Conservation (phyloP, 805 yeast species). For the Ogataea dorogensis region DNA sequence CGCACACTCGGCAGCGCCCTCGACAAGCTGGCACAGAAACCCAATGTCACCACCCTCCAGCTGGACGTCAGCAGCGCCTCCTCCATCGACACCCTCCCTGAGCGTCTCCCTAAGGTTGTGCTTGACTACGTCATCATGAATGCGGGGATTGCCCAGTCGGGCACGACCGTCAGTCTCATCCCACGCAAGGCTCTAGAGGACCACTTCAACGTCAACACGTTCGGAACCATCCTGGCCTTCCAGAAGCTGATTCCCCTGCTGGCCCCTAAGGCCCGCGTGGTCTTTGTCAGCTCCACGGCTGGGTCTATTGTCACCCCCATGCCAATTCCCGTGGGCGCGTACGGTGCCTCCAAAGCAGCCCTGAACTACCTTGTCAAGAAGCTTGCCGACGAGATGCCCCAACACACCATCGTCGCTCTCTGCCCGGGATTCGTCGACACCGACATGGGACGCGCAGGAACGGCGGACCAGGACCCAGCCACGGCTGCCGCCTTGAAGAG, state of each 20-base stretch:
- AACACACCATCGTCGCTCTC: constrained; percentile 20
- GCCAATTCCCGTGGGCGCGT: constrained; percentile 25
- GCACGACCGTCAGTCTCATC: background rate
- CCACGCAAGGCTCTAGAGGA: constrained; percentile 1
- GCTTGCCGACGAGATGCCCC: constrained; percentile 27
- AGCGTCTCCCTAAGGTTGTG: constrained; percentile 16
- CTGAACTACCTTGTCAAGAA: constrained; percentile 30
- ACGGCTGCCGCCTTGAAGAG: background rate
- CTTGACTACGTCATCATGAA: constrained; percentile 38
- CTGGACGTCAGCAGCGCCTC: constrained; percentile 23
- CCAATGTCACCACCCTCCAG: constrained; percentile 23
- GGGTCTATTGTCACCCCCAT: constrained; percentile 30
- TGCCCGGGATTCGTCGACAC: constrained; percentile 14
- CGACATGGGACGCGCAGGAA: background rate
- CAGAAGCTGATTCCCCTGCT: constrained; percentile 32
- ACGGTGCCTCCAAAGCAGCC: constrained; percentile 39
- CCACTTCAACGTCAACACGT: constrained; percentile 25
- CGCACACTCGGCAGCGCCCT: background rate
- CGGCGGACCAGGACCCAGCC: background rate
- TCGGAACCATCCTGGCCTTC: constrained; percentile 34
- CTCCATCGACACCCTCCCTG: constrained; percentile 20
- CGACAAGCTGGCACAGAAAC: constrained; percentile 16
- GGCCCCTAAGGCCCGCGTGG: constrained; percentile 25
- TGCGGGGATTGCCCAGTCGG: constrained; percentile 26
- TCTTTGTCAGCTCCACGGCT: constrained; percentile 31